Conservation (phyloP, 2,329 filamentous ascomycete species). For the Penicillium crustosum region DNA sequence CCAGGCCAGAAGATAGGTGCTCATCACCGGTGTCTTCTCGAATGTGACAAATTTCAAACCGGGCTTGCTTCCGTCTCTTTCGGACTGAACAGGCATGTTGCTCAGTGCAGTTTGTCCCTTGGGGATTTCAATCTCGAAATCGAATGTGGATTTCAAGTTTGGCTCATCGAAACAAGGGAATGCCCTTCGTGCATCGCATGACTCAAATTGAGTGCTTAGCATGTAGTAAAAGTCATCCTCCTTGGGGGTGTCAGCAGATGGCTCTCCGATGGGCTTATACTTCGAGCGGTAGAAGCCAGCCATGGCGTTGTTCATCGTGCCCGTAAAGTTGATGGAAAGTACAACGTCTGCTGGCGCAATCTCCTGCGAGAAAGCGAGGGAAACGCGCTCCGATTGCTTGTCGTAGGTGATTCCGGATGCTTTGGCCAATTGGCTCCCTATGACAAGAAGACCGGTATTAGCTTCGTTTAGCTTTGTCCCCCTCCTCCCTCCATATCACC, state of each 20-base stretch:
- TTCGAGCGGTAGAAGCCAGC: slow-evolving; percentile 90
- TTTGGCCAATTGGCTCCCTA: slow-evolving; percentile 40
- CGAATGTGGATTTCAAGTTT: slow-evolving; percentile 93
- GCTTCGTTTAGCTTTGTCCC: neutral
- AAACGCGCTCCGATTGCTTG: slow-evolving; percentile 78
- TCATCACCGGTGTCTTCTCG: slow-evolving; percentile 84
- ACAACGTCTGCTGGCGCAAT: slow-evolving; percentile 68
- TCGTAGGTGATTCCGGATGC: slow-evolving; percentile 75
- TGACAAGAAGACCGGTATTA: neutral
- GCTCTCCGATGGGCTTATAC: slow-evolving; percentile 76
- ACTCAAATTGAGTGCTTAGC: slow-evolving; percentile 97
- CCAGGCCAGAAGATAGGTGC: slow-evolving; percentile 86
- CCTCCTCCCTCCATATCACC: neutral
- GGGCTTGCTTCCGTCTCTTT: slow-evolving; percentile 65
- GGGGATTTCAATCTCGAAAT: slow-evolving; percentile 88
- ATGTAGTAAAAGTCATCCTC: slow-evolving; percentile 67
- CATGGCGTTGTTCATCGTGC: slow-evolving; percentile 86
- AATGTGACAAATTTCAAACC: slow-evolving; percentile 69
- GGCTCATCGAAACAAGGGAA: slow-evolving; percentile 99
- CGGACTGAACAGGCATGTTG: slow-evolving; percentile 89
- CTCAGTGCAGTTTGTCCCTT: slow-evolving; percentile 84
- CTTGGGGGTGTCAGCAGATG: slow-evolving; percentile 74
- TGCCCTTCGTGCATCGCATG: slow-evolving; percentile 88
- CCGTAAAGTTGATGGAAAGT: slow-evolving; percentile 72
- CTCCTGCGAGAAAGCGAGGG: slow-evolving; percentile 71